Evolutionary conservation across 768 basidiomycete genomes (phyloP).

Genomic region (Phylloporus sp.): DNA sequence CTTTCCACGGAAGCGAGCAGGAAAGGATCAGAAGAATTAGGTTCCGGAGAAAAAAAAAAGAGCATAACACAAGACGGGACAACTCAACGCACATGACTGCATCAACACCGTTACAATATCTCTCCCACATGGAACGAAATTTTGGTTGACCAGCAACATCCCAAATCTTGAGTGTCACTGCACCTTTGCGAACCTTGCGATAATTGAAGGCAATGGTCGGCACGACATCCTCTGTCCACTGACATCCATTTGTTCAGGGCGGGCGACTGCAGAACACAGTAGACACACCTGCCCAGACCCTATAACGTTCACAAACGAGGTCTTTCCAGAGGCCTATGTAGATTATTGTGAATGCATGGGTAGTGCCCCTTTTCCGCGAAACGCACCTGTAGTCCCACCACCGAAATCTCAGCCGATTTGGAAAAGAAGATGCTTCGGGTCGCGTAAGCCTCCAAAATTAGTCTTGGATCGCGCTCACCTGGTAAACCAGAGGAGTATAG

Average conservation of each 20-base stretch:
- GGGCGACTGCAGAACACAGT: neutral
- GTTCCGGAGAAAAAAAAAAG: neutral
- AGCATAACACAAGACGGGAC: neutral
- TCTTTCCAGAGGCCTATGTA: slow-evolving; percentile 85
- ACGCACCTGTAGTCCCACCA: slow-evolving; percentile 83
- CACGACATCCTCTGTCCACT: slow-evolving; percentile 97
- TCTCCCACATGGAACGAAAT: slow-evolving; percentile 94
- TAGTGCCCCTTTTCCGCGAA: too few species aligned
- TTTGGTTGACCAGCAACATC: slow-evolving; percentile 94
- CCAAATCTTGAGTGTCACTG: slow-evolving; percentile 91
- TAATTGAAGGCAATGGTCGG: slow-evolving; percentile 94
- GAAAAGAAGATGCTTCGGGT: slow-evolving; percentile 72
- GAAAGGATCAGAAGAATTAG: neutral
- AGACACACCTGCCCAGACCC: slow-evolving; percentile 66
- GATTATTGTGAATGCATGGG: neutral
- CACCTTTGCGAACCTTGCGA: slow-evolving; percentile 83
- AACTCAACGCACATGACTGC: slow-evolving; percentile 71
- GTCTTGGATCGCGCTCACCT: slow-evolving; percentile 32
- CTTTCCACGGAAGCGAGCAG: neutral
- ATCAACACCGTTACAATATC: slow-evolving; percentile 90
- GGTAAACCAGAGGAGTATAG: slow-evolving; percentile 56
- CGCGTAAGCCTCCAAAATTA: neutral
- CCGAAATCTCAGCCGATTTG: slow-evolving; percentile 81
- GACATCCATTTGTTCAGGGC: slow-evolving; percentile 6
- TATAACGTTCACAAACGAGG: slow-evolving; percentile 89